Percentiles rank a stretch among this genome's conserved stretches.
Conservation (phyloP, 768 basidiomycete species). For the Hypholoma sublateritium region DNA sequence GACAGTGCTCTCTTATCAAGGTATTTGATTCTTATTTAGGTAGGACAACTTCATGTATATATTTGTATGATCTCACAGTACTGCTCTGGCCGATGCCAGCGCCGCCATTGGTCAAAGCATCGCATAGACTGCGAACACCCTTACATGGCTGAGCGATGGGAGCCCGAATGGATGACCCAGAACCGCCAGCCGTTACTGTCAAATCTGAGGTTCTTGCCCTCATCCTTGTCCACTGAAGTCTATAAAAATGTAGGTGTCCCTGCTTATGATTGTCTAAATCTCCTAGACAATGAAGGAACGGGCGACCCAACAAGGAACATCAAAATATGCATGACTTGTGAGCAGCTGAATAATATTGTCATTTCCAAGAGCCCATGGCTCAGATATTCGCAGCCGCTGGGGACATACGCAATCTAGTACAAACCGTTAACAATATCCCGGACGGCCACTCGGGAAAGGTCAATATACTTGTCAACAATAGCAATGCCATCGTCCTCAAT, state of each 20-base stretch:
- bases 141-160: constrained; percentile 27
- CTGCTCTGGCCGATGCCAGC: constrained; percentile 34
- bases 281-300: constrained; percentile 30
- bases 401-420: constrained; percentile 35
- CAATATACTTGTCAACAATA: constrained; percentile 39
- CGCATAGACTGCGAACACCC: constrained; percentile 33
- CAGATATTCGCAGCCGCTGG: constrained; percentile 23
- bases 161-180: constrained; percentile 33
- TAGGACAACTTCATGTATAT: not conserved
- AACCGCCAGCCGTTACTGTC: constrained; percentile 24
- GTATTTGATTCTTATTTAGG: constrained; percentile 2
- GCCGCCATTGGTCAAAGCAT: constrained; percentile 35
- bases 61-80: constrained; percentile 21
- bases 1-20: constrained; percentile 21
- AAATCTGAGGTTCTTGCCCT: constrained; percentile 6
- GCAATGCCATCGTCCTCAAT: constrained; percentile 35
- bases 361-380: not conserved
- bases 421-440: constrained; percentile 38
- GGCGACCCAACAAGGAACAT: constrained; percentile 21
- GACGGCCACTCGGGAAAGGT: constrained; percentile 33
- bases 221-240: constrained; percentile 12
- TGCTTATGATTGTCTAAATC: constrained; percentile 32
- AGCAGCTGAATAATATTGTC: not conserved
- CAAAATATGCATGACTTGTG: constrained; percentile 36
- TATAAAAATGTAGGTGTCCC: constrained; percentile 26